Evolutionary conservation across 2,329 filamentous ascomycete species (phyloP).

Genomic region (Pseudogymnoascus sp.): DNA sequence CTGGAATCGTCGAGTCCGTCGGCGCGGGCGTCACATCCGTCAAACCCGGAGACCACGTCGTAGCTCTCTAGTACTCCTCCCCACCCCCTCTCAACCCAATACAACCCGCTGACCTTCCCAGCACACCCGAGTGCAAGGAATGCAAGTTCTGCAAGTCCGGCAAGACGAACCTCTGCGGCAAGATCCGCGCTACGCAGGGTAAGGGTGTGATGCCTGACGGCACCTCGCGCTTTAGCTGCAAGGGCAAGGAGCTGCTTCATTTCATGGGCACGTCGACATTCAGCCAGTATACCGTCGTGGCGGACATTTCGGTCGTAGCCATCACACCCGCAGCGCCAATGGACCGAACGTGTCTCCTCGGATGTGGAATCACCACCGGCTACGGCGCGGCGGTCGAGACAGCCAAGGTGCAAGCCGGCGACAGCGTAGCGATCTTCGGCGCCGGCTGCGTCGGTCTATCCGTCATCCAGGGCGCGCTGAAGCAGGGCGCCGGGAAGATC

Average conservation of each 20-base stretch:
- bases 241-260: constrained; percentile 89
- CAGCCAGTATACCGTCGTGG: constrained; percentile 96
- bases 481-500: constrained; percentile 37
- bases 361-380: constrained; percentile 96
- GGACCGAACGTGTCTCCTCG: constrained; percentile 91
- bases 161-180: constrained; percentile 98
- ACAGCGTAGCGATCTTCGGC: constrained; percentile 86
- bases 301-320: constrained; percentile 94
- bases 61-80: constrained; percentile 66
- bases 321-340: constrained; percentile 86
- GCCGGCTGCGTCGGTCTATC: constrained; percentile 93
- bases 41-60: constrained; percentile 85
- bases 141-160: constrained; percentile 99
- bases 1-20: constrained; percentile 85
- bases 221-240: too few relatives aligned
- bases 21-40: constrained; percentile 93
- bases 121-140: constrained; percentile 92
- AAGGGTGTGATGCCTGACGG: constrained; percentile 93
- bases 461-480: constrained; percentile 87
- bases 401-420: constrained; percentile 82
- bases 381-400: constrained; percentile 95
- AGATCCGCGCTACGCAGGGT: constrained; percentile 95
- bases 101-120: constrained; percentile 31
- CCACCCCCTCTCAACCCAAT: constrained; percentile 11
- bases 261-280: constrained; percentile 99